Base-by-base conservation (phyloP, 2,329 filamentous ascomycete genomes). In the Trichophyton benhamiae region DNA sequence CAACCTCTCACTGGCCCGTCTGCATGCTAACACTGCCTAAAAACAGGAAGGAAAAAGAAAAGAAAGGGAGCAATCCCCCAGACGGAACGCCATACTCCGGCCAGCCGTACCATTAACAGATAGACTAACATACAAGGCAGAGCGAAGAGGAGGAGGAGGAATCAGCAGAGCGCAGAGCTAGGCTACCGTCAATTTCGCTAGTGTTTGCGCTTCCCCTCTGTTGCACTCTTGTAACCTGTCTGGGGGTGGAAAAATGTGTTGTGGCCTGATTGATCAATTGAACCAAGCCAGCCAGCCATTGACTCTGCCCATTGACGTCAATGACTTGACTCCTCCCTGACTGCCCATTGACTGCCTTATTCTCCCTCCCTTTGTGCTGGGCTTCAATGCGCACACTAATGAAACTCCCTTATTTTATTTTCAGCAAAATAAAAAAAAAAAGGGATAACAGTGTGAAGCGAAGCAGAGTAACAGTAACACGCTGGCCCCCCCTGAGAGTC, bases 11-110 rank as follows among this genome's bases (percentile, higher is more conserved):
- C 44, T 48, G 44, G 44, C 44, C 44, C 44, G 6, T 25, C 44
- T 11, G 44, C 17, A 48, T 20, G 17, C n/a, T 44, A 44, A 44
- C 41, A 44, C 41, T 44, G 41, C 41, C 46, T 27, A 52, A 52
- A 22, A 25, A 52, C 7, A 44, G n/a, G 41, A 4, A 44, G 41
- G n/a, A 44, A 44, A 44, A 44, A 44, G 15, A 44, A n/a, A 44
- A 20, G 5, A 44, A n/a, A 44, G n/a, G n/a, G 5, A 44, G 15
- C 41, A n/a, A n/a, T 17, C 41, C 41, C 41, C 22, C 22, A 53
- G 49, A 53, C 49, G 49, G 49, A 53, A 22, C 49, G 49, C 49
- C 49, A 53, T 53, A 53, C 49, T 53, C 25, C 49, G 49, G 49
- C 49, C n/a, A n/a, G 33, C 33, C 17, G 46, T 52, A 52, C 46